Evolutionary conservation across 2,329 filamentous ascomycete species (phyloP).

Genomic region (Aspergillus persii): DNA sequence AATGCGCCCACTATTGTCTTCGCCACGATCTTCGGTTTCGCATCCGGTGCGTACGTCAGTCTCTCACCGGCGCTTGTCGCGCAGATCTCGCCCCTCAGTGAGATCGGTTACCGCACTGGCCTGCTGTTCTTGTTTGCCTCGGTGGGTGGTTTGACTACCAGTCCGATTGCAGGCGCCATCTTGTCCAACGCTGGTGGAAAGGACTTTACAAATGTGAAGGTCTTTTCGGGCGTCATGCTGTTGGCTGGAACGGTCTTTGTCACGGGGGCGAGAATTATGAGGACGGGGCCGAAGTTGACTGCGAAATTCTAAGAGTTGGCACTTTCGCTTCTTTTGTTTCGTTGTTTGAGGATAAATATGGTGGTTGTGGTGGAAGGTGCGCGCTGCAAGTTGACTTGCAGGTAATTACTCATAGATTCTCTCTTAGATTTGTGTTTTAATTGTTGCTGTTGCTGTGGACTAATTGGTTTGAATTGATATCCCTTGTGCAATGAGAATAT

Average conservation of each 20-base stretch:
- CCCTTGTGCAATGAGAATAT: too few relatives aligned
- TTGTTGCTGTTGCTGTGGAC: background rate
- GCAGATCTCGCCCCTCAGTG: constrained; percentile 64
- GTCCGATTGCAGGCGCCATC: constrained; percentile 65
- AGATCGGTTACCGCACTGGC: constrained; percentile 66
- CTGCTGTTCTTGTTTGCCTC: constrained; percentile 58
- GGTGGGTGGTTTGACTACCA: constrained; percentile 63
- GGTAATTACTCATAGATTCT: background rate
- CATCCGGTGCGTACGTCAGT: constrained; percentile 61
- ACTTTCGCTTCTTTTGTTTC: background rate
- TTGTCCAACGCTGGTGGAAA: constrained; percentile 50
- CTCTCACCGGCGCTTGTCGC: constrained; percentile 58
- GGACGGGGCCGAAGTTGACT: background rate
- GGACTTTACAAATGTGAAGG: constrained; percentile 57
- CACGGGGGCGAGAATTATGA: background rate
- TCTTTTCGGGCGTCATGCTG: constrained; percentile 61
- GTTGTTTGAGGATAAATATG: background rate
- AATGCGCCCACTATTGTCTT: constrained; percentile 61
- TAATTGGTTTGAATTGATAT: too few relatives aligned
- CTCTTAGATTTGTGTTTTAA: background rate
- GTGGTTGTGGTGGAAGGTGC: background rate
- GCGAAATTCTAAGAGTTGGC: background rate
- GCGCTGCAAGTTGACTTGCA: background rate
- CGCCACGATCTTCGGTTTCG: constrained; percentile 63
- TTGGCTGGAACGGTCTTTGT: constrained; percentile 32